Percentiles rank a stretch among this genome's conserved stretches.
These are phyloP conservation scores for Fusarium mexicanum DNA, from an alignment of 2,329 filamentous ascomycete genomes.

Conservation along the genomic window DNA sequence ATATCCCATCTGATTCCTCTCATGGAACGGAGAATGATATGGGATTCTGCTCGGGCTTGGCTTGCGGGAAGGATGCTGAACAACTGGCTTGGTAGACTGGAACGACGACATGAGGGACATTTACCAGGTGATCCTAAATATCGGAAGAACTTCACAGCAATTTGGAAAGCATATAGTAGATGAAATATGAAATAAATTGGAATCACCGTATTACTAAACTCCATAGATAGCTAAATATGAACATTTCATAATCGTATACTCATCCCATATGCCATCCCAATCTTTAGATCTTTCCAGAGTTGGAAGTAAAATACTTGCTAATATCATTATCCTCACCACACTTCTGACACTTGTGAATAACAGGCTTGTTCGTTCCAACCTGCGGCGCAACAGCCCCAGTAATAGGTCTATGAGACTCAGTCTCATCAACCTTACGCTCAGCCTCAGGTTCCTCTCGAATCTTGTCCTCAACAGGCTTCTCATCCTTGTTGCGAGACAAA, in stretches of 20 bases:
- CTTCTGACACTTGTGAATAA: constrained; percentile 23
- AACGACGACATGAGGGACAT: fast-evolving
- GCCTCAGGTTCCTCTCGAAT: not conserved
- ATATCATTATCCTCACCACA: constrained; percentile 23
- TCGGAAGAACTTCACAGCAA: fast-evolving
- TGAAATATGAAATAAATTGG: not conserved
- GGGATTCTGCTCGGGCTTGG: not conserved
- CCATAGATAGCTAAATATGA: not conserved
- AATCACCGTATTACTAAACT: not conserved
- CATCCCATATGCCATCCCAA: not conserved
- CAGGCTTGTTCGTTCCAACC: not conserved
- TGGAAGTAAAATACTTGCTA: constrained; percentile 7
- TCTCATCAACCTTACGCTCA: not conserved
- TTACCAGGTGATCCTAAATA: fast-evolving
- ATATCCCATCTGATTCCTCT: not conserved
- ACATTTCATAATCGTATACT: not conserved
- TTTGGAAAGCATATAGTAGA: fast-evolving
- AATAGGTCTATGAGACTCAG: not conserved
- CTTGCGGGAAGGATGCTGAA: not conserved
- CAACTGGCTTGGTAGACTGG: not conserved
- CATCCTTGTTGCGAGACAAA: not conserved
- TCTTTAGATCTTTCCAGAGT: not conserved
- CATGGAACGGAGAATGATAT: not conserved
- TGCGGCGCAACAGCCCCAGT: not conserved
- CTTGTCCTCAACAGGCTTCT: not conserved